Evolutionary conservation across 805 yeast species (phyloP).

Genomic region (Saturnispora kantuleensis): DNA sequence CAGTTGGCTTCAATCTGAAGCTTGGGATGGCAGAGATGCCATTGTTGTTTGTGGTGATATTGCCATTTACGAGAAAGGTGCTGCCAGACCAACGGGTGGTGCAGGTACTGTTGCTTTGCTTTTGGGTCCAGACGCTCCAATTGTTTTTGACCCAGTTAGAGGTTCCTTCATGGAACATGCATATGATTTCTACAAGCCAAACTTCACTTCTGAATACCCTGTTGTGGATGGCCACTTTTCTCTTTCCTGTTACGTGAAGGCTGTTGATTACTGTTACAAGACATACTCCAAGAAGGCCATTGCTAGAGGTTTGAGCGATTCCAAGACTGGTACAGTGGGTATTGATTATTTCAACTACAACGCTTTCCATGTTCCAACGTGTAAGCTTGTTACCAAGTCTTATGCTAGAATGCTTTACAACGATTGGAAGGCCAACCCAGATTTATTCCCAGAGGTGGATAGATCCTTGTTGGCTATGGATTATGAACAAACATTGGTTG

Average conservation of each 20-base stretch:
- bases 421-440: slow-evolving; percentile 70
- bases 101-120: slow-evolving; percentile 92
- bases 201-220: slow-evolving; percentile 93
- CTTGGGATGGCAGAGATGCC: slow-evolving; percentile 98
- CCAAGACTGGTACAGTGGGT: slow-evolving; percentile 47
- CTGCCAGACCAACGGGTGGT: slow-evolving; percentile 99
- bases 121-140: slow-evolving; percentile 97
- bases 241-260: slow-evolving; percentile 85
- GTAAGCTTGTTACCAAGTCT: slow-evolving; percentile 88
- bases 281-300: slow-evolving; percentile 70
- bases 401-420: slow-evolving; percentile 86
- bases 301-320: slow-evolving; percentile 36
- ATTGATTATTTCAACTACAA: slow-evolving; percentile 78
- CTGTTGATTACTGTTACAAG: slow-evolving; percentile 79
- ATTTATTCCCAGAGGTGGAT: slow-evolving; percentile 48
- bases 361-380: slow-evolving; percentile 96
- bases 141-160: slow-evolving; percentile 80
- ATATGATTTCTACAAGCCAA: slow-evolving; percentile 97
- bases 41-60: slow-evolving; percentile 96
- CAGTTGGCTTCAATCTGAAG: slow-evolving; percentile 91
- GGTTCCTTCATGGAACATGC: slow-evolving; percentile 96
- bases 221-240: slow-evolving; percentile 97
- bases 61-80: slow-evolving; percentile 93
- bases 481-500: slow-evolving; percentile 72
- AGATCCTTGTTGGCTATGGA: slow-evolving; percentile 41